These are phyloP conservation scores for grape (Vitis vinifera) DNA, from an alignment of 164 flowering plant species.

Conservation along the genomic window ASM3070453v1 NC_081816.1:7515501-7516000, in stretches of 20 bases:
- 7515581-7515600: no score
- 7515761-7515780: conserved; percentile 45
- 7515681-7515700: not conserved
- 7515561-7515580: no score
- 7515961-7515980: not conserved
- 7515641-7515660: not conserved
- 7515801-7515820: conserved; percentile 58
- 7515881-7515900: conserved; percentile 29
- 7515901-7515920: conserved; percentile 34
- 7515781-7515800: conserved; percentile 22
- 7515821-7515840: conserved; percentile 15
- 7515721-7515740: not conserved
- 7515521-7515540: no score
- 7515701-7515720: conserved; percentile 4
- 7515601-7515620: no score
- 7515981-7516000: not conserved
- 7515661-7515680: no score
- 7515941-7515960: no score
- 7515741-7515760: conserved; percentile 21
- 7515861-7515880: conserved; percentile 47
- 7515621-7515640: no score
- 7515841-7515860: conserved; percentile 30
- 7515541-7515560: no score
- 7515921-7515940: conserved; percentile 38
- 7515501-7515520: no score